Evolutionary conservation across 306 rosid species (phyloP).

Genomic region (Fragaria iinumae): DNA sequence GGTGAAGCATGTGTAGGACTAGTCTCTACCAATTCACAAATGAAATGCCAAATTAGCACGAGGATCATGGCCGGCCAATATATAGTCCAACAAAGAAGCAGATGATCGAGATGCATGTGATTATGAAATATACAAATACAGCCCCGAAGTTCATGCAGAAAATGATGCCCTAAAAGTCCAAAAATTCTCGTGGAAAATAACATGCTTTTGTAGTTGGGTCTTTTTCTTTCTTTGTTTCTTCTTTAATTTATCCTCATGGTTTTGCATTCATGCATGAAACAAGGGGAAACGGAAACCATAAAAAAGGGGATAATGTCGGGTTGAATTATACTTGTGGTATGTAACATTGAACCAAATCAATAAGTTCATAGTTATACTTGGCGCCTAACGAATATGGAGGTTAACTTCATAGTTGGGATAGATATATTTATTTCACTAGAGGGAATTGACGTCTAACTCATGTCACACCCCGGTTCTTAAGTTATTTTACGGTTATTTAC

Average conservation of each 20-base stretch:
- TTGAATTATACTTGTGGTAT: not conserved
- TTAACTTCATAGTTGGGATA: too few relatives aligned
- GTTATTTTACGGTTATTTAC: too few relatives aligned
- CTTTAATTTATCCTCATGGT: not conserved
- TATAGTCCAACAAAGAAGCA: not conserved
- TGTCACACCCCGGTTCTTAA: too few relatives aligned
- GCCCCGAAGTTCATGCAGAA: not conserved
- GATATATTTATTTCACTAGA: too few relatives aligned
- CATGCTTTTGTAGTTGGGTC: not conserved
- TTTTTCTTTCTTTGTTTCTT: too few relatives aligned
- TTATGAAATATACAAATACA: not conserved
- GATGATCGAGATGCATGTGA: not conserved
- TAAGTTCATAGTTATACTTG: too few relatives aligned
- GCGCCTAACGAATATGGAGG: too few relatives aligned
- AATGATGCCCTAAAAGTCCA: not conserved
- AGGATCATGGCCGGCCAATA: not conserved
- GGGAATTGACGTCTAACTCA: too few relatives aligned
- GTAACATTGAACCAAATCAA: not conserved
- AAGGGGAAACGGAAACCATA: not conserved
- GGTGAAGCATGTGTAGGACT: constrained; percentile 5
- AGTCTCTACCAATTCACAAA: not conserved
- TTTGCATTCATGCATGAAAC: not conserved
- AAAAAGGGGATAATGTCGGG: not conserved
- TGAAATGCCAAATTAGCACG: not conserved
- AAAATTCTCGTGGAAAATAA: not conserved